These are phyloP conservation scores for Cicer cuneatum DNA, from an alignment of 306 rosid species.

Conservation along the genomic window DNA sequence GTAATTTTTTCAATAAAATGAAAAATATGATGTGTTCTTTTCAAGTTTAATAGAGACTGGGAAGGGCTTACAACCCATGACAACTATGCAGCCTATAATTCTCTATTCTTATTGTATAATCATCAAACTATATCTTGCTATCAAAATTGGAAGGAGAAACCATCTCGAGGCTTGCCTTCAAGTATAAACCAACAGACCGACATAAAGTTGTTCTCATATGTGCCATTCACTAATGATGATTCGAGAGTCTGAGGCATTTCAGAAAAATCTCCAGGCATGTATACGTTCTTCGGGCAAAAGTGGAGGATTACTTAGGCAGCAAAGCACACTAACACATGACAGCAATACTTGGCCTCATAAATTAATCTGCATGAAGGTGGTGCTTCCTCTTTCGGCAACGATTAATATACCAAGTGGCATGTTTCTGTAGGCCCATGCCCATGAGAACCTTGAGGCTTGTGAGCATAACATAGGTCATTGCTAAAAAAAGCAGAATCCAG, in stretches of 20 bases:
- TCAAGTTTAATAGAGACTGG: slow-evolving; percentile 21
- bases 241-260: slow-evolving; percentile 23
- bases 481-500: slow-evolving; percentile 61
- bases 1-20: background rate
- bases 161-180: slow-evolving; percentile 41
- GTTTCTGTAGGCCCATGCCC: slow-evolving; percentile 77
- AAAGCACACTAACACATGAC: slow-evolving; percentile 25
- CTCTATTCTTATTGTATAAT: slow-evolving; percentile 38
- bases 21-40: background rate
- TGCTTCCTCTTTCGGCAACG: slow-evolving; percentile 79
- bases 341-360: slow-evolving; percentile 27
- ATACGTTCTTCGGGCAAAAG: slow-evolving; percentile 21
- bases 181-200: slow-evolving; percentile 29
- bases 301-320: slow-evolving; percentile 33
- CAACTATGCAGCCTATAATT: slow-evolving; percentile 39
- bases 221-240: slow-evolving; percentile 27
- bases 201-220: slow-evolving; percentile 37
- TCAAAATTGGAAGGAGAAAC: slow-evolving; percentile 64
- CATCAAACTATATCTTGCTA: slow-evolving; percentile 41
- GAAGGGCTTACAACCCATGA: slow-evolving; percentile 24
- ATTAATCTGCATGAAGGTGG: slow-evolving; percentile 82
- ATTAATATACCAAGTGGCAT: slow-evolving; percentile 85
- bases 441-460: slow-evolving; percentile 90
- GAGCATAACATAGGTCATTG: slow-evolving; percentile 83
- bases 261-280: slow-evolving; percentile 10